Evolutionary conservation across 176 grass and related monocot genomes (phyloP), one percentile per base, ranked within the genome.

Genomic region (Puccinellia tenuiflora): DNA sequence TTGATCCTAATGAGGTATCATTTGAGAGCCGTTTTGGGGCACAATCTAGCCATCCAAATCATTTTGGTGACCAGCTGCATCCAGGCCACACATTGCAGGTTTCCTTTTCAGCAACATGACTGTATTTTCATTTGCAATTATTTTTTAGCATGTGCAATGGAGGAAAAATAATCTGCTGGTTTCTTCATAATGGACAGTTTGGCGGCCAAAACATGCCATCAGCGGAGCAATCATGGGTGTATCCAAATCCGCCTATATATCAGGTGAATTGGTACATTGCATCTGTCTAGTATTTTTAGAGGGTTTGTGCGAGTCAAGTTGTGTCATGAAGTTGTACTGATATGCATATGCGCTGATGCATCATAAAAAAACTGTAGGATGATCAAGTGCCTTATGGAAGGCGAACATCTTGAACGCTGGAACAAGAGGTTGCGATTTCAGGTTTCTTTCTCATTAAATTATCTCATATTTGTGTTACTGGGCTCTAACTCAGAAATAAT

Each of bases 361-460:
- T 65, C 78, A 21, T 71, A 66, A 65, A 29, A n/a, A 28, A 17
- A 73, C 0, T 85, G 85, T 78, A 94, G 92, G 92, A 94, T 31
- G 87, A 94, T 85, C 92, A 94, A 54, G 57, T 84, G 65, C 85
- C 89, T 83, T 92, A 90, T 73, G 92, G 85, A 25, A 83, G 92
- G 54, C 83, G 85, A 79, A 61, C 92, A 73, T 90, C 84, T 57
- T 78, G 79, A 57, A 74, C 17, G 48, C 12, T 14, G 66, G 66
- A 62, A 72, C 18, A 1, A 16, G 74, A 77, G 67, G 68, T 66
- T 73, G 8, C 3, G 51, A 62, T 76, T 83, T 85, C 87, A 85
- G 82, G 40, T 89, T 81, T 76, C 11, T 42, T 67, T 55, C 30
- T 61, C 22, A 10, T n/a, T 70, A 69, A 38, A 7, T 73, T 73